A percentile compares a stretch with the other conserved stretches of the same genome.
Evolutionary conservation across 148 eudicot genomes (phyloP).

Genomic region (Limonium bicolor): DNA sequence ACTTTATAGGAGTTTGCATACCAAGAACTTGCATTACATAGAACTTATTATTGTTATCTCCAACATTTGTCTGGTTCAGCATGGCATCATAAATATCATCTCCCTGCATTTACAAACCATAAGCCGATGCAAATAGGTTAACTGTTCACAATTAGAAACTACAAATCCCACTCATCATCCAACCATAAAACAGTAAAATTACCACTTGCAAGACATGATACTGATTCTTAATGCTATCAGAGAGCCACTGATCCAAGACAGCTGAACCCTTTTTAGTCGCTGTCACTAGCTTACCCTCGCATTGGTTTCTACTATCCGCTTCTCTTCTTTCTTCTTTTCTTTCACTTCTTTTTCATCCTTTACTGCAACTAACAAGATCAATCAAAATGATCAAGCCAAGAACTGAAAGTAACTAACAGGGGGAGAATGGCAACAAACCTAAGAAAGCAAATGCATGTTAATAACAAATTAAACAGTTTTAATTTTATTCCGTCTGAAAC

Average conservation of each 20-base stretch:
- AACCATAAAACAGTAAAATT: constrained; percentile 1
- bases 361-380: too few species aligned
- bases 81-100: constrained; percentile 89
- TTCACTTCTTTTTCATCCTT: constrained; percentile 16
- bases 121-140: too few species aligned
- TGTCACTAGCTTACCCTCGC: constrained; percentile 63
- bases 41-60: constrained; percentile 90
- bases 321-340: constrained; percentile 7
- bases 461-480: neutral
- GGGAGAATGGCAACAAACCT: too few species aligned
- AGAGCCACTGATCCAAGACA: constrained; percentile 76
- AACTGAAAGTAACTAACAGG: neutral
- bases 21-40: constrained; percentile 83
- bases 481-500: neutral
- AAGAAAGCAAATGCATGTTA: neutral
- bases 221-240: constrained; percentile 50
- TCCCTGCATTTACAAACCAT: too few species aligned
- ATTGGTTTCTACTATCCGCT: constrained; percentile 13
- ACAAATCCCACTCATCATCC: neutral
- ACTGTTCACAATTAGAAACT: neutral
- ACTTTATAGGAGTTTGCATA: too few species aligned
- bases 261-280: constrained; percentile 94
- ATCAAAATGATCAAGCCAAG: too few species aligned
- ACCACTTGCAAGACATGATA: constrained; percentile 86
- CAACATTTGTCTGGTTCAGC: constrained; percentile 96